phyloP scores from a whole-genome alignment of 441 rosid genomes.

The Lepidium campestre region DNA sequence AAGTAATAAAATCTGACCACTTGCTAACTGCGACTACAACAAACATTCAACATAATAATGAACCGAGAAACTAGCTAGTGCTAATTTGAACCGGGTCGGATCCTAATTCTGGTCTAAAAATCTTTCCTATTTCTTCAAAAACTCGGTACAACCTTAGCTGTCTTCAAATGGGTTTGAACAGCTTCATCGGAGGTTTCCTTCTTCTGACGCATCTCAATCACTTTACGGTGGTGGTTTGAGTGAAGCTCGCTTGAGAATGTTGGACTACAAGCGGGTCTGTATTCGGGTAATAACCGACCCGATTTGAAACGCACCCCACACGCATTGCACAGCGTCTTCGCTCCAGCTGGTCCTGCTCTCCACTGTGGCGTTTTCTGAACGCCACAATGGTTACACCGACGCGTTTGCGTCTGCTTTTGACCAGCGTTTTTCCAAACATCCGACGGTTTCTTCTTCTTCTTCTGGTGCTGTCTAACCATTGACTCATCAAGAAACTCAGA shows the following conservation, averaged over 20 bases:
- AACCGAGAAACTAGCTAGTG: neutral
- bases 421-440: neutral
- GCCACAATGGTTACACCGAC: slow-evolving; percentile 84
- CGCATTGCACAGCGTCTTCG: slow-evolving; percentile 88
- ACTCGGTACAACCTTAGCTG: slow-evolving; percentile 6
- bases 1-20: neutral
- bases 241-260: slow-evolving; percentile 73
- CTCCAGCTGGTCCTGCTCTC: slow-evolving; percentile 82
- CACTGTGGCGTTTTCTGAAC: slow-evolving; percentile 94
- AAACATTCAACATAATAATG: neutral
- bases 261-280: slow-evolving; percentile 94
- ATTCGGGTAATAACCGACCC: slow-evolving; percentile 85
- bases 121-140: neutral
- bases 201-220: slow-evolving; percentile 65
- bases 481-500: slow-evolving; percentile 1
- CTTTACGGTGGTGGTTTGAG: slow-evolving; percentile 87
- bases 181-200: slow-evolving; percentile 8
- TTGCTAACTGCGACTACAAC: neutral
- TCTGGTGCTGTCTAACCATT: neutral
- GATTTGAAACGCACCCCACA: slow-evolving; percentile 92
- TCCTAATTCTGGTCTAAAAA: neutral
- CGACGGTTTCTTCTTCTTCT: slow-evolving; percentile 17
- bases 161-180: slow-evolving; percentile 32
- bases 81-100: slow-evolving; percentile 19
- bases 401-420: slow-evolving; percentile 18